These are phyloP conservation scores for Bertia moriformis DNA, from an alignment of 2,329 filamentous ascomycete genomes.

Conservation along the genomic window DNA sequence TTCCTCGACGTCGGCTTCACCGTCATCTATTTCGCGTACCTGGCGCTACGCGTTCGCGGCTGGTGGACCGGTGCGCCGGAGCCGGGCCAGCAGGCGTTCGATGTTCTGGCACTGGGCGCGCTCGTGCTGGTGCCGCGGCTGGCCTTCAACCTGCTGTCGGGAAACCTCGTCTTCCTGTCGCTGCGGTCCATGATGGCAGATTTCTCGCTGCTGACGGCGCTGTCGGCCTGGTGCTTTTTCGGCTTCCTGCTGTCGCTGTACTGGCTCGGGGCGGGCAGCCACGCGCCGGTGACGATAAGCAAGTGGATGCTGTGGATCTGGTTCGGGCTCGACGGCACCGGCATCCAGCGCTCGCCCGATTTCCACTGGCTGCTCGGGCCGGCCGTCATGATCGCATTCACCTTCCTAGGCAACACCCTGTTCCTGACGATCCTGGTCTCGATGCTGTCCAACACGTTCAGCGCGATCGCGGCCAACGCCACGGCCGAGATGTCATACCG, in stretches of 20 bases:
- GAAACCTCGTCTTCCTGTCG: slow-evolving; percentile 72
- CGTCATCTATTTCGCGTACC: slow-evolving; percentile 55
- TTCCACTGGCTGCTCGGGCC: slow-evolving; percentile 73
- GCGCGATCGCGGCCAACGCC: slow-evolving; percentile 61
- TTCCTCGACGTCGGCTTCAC: slow-evolving; percentile 72
- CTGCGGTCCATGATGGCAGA: slow-evolving; percentile 74
- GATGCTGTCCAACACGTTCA: slow-evolving; percentile 74
- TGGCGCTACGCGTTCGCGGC: slow-evolving; percentile 53
- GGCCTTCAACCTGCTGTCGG: slow-evolving; percentile 69
- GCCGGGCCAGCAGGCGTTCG: slow-evolving; percentile 52
- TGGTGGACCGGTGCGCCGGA: slow-evolving; percentile 31
- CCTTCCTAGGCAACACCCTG: slow-evolving; percentile 73
- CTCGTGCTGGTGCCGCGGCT: slow-evolving; percentile 65
- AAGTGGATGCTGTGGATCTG: slow-evolving; percentile 93
- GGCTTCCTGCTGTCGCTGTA: slow-evolving; percentile 68
- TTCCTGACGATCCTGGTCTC: slow-evolving; percentile 83
- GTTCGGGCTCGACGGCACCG: slow-evolving; percentile 69
- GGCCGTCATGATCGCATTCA: slow-evolving; percentile 67
- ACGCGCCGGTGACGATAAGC: slow-evolving; percentile 54
- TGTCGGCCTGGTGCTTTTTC: slow-evolving; percentile 71
- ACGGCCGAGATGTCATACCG: slow-evolving; percentile 75
- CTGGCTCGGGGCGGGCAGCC: slow-evolving; percentile 57
- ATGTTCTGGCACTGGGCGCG: slow-evolving; percentile 66
- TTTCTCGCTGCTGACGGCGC: slow-evolving; percentile 61
- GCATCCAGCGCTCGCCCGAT: slow-evolving; percentile 44